Evolutionary conservation across 2,329 filamentous ascomycete genomes (phyloP).

Genomic region (Epicoccum nigrum): DNA sequence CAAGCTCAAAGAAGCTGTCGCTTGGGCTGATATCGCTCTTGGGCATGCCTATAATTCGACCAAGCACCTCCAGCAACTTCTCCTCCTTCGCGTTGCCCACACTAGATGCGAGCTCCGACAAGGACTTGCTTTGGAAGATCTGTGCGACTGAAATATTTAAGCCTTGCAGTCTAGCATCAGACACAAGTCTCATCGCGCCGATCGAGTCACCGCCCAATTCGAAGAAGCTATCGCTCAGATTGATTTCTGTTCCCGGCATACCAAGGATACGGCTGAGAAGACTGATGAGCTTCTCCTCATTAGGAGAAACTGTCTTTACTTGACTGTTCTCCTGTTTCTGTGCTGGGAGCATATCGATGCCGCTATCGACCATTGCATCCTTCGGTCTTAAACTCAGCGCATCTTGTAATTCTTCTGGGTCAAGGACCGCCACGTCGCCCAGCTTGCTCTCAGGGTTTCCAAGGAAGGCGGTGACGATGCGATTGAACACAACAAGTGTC

Average conservation of each 20-base stretch:
- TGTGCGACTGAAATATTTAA: constrained; percentile 51
- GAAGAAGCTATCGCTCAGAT: constrained; percentile 52
- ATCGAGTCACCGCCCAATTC: constrained; percentile 56
- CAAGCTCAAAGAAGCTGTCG: constrained; percentile 55
- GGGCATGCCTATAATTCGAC: constrained; percentile 38
- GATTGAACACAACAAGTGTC: constrained; percentile 60
- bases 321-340: constrained; percentile 1
- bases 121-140: constrained; percentile 51
- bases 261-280: constrained; percentile 38
- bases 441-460: constrained; percentile 44
- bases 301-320: constrained; percentile 27
- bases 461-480: constrained; percentile 59
- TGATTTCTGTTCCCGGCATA: constrained; percentile 43
- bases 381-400: constrained; percentile 32
- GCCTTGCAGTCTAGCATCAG: constrained; percentile 45
- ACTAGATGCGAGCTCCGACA: constrained; percentile 60
- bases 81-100: constrained; percentile 46
- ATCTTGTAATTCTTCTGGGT: constrained; percentile 37
- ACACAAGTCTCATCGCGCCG: constrained; percentile 53
- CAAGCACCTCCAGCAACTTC: constrained; percentile 36
- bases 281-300: constrained; percentile 32
- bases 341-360: constrained; percentile 21
- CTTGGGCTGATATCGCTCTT: constrained; percentile 44
- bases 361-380: constrained; percentile 32
- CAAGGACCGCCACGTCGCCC: constrained; percentile 36